Evolutionary conservation across 78 protist genomes (phyloP).

Genomic region (Speleostelium caveatum): DNA sequence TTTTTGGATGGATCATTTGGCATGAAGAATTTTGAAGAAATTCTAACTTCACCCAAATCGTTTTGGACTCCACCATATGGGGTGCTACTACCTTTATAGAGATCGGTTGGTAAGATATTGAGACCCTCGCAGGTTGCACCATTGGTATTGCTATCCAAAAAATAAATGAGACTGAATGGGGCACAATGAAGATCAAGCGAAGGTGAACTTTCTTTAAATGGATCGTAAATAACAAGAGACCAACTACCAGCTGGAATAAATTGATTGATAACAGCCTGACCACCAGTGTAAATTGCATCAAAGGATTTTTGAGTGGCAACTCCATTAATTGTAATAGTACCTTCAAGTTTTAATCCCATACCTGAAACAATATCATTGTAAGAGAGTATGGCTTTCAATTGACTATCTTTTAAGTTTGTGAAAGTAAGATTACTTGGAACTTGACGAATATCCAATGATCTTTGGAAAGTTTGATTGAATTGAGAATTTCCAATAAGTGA

Average conservation of each 20-base stretch:
- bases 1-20: not conserved
- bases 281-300: slow-evolving; percentile 36
- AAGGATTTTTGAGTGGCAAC: not conserved
- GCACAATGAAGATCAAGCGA: slow-evolving; percentile 13
- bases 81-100: not conserved
- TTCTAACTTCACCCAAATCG: slow-evolving; percentile 22
- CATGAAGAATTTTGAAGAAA: not conserved
- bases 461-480: not conserved
- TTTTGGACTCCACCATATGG: slow-evolving; percentile 62
- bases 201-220: slow-evolving; percentile 9
- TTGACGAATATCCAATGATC: not conserved
- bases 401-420: not conserved
- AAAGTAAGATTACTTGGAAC: not conserved
- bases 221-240: slow-evolving; percentile 17
- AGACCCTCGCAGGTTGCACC: slow-evolving; percentile 8
- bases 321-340: slow-evolving; percentile 26
- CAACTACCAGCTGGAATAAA: slow-evolving; percentile 35
- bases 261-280: slow-evolving; percentile 42
- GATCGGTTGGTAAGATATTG: slow-evolving; percentile 28
- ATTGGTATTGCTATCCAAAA: not conserved
- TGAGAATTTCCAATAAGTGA: not conserved
- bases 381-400: not conserved
- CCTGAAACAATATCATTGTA: slow-evolving; percentile 47
- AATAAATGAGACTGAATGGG: slow-evolving; percentile 22
- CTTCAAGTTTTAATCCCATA: slow-evolving; percentile 13